Evolutionary conservation across 2,329 filamentous ascomycete genomes (phyloP), one percentile per base, ranked within the genome.

Genomic region (Fusarium redolens): DNA sequence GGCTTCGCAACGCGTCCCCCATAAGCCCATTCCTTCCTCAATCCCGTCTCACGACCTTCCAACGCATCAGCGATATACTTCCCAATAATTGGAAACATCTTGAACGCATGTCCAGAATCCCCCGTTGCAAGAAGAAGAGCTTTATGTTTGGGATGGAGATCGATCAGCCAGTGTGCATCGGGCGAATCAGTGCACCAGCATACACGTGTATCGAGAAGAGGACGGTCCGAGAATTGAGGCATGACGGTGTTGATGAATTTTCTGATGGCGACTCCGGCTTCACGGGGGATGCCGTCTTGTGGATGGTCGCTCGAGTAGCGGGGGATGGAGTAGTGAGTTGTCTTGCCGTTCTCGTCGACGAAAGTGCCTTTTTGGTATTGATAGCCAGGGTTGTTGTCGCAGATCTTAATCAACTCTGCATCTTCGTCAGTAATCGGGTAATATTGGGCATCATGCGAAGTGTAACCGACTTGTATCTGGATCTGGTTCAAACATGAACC

Each of bases 401-500:
- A 66, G 4, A 66, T 65, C 25, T 66, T 66, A n/a, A 66, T 65
- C 4, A 25, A 35, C 1, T 65, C 63, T 64, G 8, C 17, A 9
- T 5, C 3, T 14, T 4, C 1, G 14, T 65, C 4, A 65, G 61
- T 7, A 4, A 17, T 4, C 0, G 25, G 25, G 25, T 18, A 14
- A 5, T 15, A 30, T 7, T n/a, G 1, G 1, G 12, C 18, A 7
- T 28, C 8, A 14, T 6, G 6, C 4, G 15, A 12, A 31, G 5
- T 2, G 12, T 0, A 3, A 33, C 43, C n/a, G 3, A 66, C 63
- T 66, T 2, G 63, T 66, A 6, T 66, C 63, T 1, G 43, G 48
- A 22, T 66, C 63, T 0, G 63, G 63, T 0, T 66, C 63, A 50
- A 66, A 66, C 63, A 66, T 66, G 18, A 66, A 66, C 8, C 63